phyloP scores from a whole-genome alignment of 768 basidiomycete species.

The Leccinum imitatum region DNA sequence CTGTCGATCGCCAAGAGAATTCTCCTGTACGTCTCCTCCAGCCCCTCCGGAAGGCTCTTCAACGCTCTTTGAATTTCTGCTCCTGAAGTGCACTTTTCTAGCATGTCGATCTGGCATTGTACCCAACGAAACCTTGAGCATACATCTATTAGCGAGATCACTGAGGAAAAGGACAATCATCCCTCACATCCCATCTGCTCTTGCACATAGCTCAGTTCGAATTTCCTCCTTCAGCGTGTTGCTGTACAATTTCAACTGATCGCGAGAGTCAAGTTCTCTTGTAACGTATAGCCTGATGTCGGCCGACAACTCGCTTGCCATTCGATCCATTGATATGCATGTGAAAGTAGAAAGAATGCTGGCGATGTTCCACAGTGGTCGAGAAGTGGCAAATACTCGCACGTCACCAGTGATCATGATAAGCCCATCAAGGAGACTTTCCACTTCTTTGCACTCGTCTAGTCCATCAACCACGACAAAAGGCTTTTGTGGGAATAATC shows the following conservation, averaged over 20 bases:
- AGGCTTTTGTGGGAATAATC: slow-evolving; percentile 1
- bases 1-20: background rate
- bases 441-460: slow-evolving; percentile 19
- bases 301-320: background rate
- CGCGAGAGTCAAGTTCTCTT: slow-evolving; percentile 9
- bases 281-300: slow-evolving; percentile 15
- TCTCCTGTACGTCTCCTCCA: slow-evolving; percentile 24
- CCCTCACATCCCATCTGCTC: slow-evolving; percentile 25
- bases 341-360: background rate
- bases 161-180: too few species aligned
- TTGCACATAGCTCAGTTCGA: background rate
- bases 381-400: slow-evolving; percentile 10
- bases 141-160: background rate
- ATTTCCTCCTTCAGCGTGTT: slow-evolving; percentile 11
- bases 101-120: slow-evolving; percentile 17
- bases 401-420: background rate
- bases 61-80: slow-evolving; percentile 5
- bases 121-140: slow-evolving; percentile 17
- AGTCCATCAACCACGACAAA: slow-evolving; percentile 22
- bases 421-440: slow-evolving; percentile 15
- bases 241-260: slow-evolving; percentile 5
- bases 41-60: slow-evolving; percentile 9
- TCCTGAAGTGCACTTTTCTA: background rate
- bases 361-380: slow-evolving; percentile 8
- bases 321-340: slow-evolving; percentile 9